Evolutionary conservation across 352 stramenopile genomes (phyloP), one percentile per base, ranked within the genome.

Genomic region (Pythium sukuiense): DNA sequence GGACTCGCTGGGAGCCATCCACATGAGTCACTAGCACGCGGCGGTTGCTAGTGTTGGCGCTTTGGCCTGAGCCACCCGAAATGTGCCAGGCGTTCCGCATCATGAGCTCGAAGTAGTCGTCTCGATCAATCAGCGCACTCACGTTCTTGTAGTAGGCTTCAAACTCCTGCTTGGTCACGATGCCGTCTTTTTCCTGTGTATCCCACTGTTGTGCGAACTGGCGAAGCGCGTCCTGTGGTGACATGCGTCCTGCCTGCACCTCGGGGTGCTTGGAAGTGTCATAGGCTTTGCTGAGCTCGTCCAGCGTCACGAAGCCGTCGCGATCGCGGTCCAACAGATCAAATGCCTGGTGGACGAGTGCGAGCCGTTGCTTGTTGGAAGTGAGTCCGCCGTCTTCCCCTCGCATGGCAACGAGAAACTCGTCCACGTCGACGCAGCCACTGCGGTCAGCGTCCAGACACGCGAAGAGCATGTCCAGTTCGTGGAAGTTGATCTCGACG

Each of bases 51-150:
- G 73, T 81, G 74, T 90, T 93, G n/a, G 80, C 79, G n/a, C 67
- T 73, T 45, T 70, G 71, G 2, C 83, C 87, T 1, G 73, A 59
- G 14, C 87, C 88, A 14, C 87, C 88, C 1, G 76, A 81, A 16
- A 96, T 85, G 55, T 90, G 83, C 86, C 88, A 96, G 16, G 83
- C 80, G 58, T 94, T 95, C 29, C 82, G 79, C 60, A 95, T 89
- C 79, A 96, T 89, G 27, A 89, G 63, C 66, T 92, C 83, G 65
- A 95, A 96, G 64, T 96, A 96, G 48, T 94, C 80, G 70, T 96
- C 87, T 59, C 79, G 61, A 52, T 96, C 87, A 52, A 96, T 83
- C 24, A 67, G 76, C 7, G 76, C 80, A 32, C 76, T 89, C 8
- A 96, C 69, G 62, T 92, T 92, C 29, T 70, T 62, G 71, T 96